Percentiles rank a stretch among this genome's conserved stretches.
These are phyloP conservation scores for Hysterium pulicare DNA, from an alignment of 2,329 filamentous ascomycete genomes.

Conservation along the genomic window DNA sequence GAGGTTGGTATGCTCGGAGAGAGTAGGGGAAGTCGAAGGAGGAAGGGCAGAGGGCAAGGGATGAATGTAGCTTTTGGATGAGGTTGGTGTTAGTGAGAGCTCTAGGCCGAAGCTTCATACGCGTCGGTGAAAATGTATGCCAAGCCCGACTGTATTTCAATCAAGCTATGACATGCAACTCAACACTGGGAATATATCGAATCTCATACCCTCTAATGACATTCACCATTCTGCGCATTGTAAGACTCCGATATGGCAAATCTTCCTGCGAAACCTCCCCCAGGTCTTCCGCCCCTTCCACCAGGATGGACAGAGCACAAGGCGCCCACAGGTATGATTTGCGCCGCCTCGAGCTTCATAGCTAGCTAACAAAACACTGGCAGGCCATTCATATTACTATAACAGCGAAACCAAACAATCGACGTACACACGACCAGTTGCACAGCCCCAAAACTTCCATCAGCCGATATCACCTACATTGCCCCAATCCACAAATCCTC, in stretches of 20 bases:
- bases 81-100: conserved; percentile 26
- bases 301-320: conserved; percentile 91
- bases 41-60: conserved; percentile 12
- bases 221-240: too few relatives aligned
- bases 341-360: conserved; percentile 3
- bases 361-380: conserved; percentile 13
- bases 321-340: conserved; percentile 64
- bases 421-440: conserved; percentile 71
- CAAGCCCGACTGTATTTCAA: conserved; percentile 29
- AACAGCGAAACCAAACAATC: conserved; percentile 78
- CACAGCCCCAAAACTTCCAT: conserved; percentile 21
- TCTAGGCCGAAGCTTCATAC: conserved; percentile 38
- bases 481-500: conserved; percentile 20
- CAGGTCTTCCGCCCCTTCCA: conserved; percentile 57
- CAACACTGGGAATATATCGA: too few relatives aligned
- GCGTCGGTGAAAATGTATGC: conserved; percentile 24
- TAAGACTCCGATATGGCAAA: conserved; percentile 28
- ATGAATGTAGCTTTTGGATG: conserved; percentile 10
- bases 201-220: too few relatives aligned
- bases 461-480: conserved; percentile 2
- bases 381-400: conserved; percentile 85
- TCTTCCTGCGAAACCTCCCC: conserved; percentile 28
- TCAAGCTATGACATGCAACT: neutral
- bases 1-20: neutral
- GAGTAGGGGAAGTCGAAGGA: conserved; percentile 3